A percentile compares a stretch with the other conserved stretches of the same genome.
These are phyloP conservation scores for Aspergillus puulaauensis DNA, from an alignment of 2,329 filamentous ascomycete genomes.

Conservation along the genomic window DNA sequence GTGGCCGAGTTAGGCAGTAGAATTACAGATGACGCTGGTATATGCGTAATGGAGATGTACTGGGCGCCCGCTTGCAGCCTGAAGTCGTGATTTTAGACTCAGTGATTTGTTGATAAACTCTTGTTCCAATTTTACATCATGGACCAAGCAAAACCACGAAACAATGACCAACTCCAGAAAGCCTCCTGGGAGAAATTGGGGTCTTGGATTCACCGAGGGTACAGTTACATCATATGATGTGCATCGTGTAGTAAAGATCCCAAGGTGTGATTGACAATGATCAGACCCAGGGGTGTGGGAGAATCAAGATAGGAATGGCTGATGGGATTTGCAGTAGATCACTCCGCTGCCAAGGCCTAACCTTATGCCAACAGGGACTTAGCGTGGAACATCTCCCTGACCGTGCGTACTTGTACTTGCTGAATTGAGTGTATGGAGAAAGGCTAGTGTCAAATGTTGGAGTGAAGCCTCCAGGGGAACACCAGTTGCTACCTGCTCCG, in stretches of 20 bases:
- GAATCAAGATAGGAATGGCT: constrained; percentile 5
- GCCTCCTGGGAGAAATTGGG: background rate
- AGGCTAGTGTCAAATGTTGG: background rate
- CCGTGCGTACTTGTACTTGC: constrained; percentile 1
- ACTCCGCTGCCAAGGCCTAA: constrained; percentile 18
- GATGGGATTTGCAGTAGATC: constrained; percentile 12
- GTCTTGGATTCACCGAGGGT: background rate
- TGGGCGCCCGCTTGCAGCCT: background rate
- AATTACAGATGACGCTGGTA: background rate
- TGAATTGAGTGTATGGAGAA: constrained; percentile 2
- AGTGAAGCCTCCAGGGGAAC: constrained; percentile 11
- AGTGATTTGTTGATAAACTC: background rate
- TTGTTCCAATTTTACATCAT: background rate
- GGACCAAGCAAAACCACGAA: background rate
- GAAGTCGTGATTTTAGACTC: background rate
- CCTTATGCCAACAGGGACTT: constrained; percentile 18
- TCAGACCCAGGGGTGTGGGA: constrained; percentile 17
- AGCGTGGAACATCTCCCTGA: constrained; percentile 1
- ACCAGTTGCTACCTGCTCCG: background rate
- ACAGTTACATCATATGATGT: constrained; percentile 3
- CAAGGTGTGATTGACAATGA: constrained; percentile 11
- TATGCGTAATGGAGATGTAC: background rate
- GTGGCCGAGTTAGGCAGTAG: constrained; percentile 1
- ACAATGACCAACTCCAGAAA: background rate
- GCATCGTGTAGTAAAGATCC: background rate